Base-by-base conservation (phyloP, 2,329 filamentous ascomycete genomes). In the Pseudogymnoascus pannorum region DNA sequence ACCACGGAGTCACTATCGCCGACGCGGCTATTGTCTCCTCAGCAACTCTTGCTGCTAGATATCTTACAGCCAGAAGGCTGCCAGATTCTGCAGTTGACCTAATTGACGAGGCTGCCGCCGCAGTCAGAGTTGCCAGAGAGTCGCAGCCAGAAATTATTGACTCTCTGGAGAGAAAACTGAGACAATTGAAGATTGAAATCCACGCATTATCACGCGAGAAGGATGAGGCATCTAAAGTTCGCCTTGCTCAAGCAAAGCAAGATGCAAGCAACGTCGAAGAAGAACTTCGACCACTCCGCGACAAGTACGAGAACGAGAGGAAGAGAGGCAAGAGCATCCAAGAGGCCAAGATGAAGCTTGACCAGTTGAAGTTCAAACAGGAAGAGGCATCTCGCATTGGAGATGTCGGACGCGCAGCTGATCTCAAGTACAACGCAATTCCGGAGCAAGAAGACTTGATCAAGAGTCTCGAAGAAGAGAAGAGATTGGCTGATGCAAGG, bases 11-110 rank as follows among this genome's bases (percentile, higher is more conserved):
- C 70, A 97, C 87, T 67, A 99, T 99, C 67, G 86, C 93, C 44
- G 94, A 99, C 71, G 91, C 87, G 70, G 94, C 94, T 65, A 89
- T 99, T 64, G 93, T 99, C 14, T 84, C 92, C 58, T 85, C 94
- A 4, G 91, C 94, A n/a, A 95, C 87, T 61, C 84, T 99, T 59
- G 94, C 94, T 12, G 90, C 93, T 57, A 88, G 94, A 61, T 99
- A 99, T 70, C 86, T 99, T 60, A 99, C 94, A 1, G 87, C 88
- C 58, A 85, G 94, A 67, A 86, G 94, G 71, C 84, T 99, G 65
- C 94, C 94, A 2, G 94, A 99, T 74, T 99, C 94, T 3, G 94
- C 94, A 20, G 95, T 99, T 64, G 94, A 99, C 72, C 79, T 99
- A 57, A 89, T 99, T 64, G 94, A 99, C 70, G 94, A 99, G 74